Base-by-base conservation (phyloP, 1,139 yeast genomes). In the Citeromyces hawaiiensis region DNA sequence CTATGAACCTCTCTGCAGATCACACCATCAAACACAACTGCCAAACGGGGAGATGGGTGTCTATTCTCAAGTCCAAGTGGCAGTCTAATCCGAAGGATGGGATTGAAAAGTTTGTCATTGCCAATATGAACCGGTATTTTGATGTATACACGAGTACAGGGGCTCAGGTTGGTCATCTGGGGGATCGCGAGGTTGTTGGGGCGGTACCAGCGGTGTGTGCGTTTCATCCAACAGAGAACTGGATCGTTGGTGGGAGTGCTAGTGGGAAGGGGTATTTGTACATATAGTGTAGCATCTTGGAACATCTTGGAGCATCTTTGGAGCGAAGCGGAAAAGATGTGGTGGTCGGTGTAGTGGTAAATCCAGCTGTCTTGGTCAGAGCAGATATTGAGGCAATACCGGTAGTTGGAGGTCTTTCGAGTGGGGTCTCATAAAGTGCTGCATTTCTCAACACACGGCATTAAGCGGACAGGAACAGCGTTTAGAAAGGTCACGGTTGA, bases 31-130 rank as follows among this genome's bases (percentile, higher is more conserved):
- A 72, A 44, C 97, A 91, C 56, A 88, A 88, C 51, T 91, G 97
- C 60, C 95, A 88, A 56, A 82, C 96, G 0, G 97, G 98, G 0
- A 64, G 95, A 45, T 91, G 98, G 98, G 95, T 91, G 1, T 80
- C 95, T 1, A 88, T 91, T 39, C 63, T 91, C 42, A 86, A 87
- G 51, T 76, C 96, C 0, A 70, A 76, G 50, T 91, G 96, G 93
- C 95, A 85, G 44, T 49, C 55, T 2, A 55, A 63, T 14, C 94
- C 94, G 0, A 62, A 57, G 25, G 95, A 85, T 48, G 78, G 81
- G 2, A 66, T 74, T 27, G 83, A 86, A 46, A 87, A 88, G 49
- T 86, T 88, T 56, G 83, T 81, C 17, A 87, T 91, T 51, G 97
- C 86, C 17, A 88, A 88, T 54, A 91, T 91, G 97, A 83, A 81